Conservation (phyloP, 129 eudicot species). For the Tanacetum coccineum region DNA sequence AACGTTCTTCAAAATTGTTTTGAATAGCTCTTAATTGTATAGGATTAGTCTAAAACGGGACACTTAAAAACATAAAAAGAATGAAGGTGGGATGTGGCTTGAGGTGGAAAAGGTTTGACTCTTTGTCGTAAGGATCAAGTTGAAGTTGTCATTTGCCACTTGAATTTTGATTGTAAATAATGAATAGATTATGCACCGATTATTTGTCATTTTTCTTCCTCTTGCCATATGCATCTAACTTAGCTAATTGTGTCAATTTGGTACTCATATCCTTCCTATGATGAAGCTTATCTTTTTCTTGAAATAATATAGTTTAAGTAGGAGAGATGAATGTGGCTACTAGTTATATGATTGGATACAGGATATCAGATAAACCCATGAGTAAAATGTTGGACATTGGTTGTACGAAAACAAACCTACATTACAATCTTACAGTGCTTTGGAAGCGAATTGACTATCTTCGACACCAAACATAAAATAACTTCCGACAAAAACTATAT, state of each 20-base stretch:
- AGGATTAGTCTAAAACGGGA: not conserved
- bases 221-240: slow-evolving; percentile 28
- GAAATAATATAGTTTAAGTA: too few species aligned
- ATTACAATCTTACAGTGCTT: too few species aligned
- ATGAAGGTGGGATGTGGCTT: slow-evolving; percentile 27
- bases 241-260: slow-evolving; percentile 18
- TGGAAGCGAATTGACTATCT: too few species aligned
- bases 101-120: slow-evolving; percentile 30
- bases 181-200: slow-evolving; percentile 16
- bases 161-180: slow-evolving; percentile 25
- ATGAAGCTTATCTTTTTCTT: slow-evolving; percentile 17
- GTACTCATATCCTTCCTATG: not conserved
- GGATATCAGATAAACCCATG: too few species aligned
- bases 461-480: too few species aligned
- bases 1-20: not conserved
- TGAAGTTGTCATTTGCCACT: slow-evolving; percentile 34
- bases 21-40: not conserved
- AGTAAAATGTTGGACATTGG: too few species aligned
- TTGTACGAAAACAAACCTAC: too few species aligned
- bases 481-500: too few species aligned
- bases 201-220: slow-evolving; percentile 27
- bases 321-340: too few species aligned
- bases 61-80: slow-evolving; percentile 2
- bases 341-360: too few species aligned
- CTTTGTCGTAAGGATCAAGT: slow-evolving; percentile 22